Conservation (phyloP, 2,329 filamentous ascomycete species). For the Chrysoporthe deuterocubensis region DNA sequence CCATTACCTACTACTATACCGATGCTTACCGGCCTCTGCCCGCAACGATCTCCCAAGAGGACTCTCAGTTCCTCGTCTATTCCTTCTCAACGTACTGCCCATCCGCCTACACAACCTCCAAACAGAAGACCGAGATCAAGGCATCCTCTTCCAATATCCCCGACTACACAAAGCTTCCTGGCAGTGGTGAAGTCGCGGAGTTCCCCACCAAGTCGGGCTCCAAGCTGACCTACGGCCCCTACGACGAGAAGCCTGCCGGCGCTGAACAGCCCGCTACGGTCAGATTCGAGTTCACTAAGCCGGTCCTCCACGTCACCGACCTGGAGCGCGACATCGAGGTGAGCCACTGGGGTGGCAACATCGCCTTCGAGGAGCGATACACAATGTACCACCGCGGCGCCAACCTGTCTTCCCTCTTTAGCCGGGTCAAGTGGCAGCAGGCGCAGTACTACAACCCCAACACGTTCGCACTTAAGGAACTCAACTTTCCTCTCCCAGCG, state of each 20-base stretch:
- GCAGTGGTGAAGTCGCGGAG: conserved; percentile 62
- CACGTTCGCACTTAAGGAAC: conserved; percentile 77
- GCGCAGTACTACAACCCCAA: conserved; percentile 76
- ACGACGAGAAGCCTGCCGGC: conserved; percentile 79
- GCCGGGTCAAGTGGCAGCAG: conserved; percentile 75
- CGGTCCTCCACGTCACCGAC: conserved; percentile 75
- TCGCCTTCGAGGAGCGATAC: conserved; percentile 94
- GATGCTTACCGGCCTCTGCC: conserved; percentile 81
- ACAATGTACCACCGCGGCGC: conserved; percentile 86
- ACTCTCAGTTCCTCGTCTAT: conserved; percentile 85
- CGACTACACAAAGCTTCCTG: conserved; percentile 79
- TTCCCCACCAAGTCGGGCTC: conserved; percentile 81
- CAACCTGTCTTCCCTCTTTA: conserved; percentile 73
- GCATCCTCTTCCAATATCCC: conserved; percentile 77
- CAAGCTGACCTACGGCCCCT: conserved; percentile 89
- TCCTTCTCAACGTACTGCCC: conserved; percentile 83
- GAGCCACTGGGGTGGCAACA: conserved; percentile 96
- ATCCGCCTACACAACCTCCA: conserved; percentile 81
- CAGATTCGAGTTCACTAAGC: conserved; percentile 95
- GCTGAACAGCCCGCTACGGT: conserved; percentile 73
- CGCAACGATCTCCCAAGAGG: conserved; percentile 78
- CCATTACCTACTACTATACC: conserved; percentile 83
- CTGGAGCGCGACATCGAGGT: conserved; percentile 93
- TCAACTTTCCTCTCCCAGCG: conserved; percentile 77
- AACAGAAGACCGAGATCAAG: conserved; percentile 98